Evolutionary conservation across 1,139 yeast species (phyloP).

Genomic region (Arxiozyma slooffiae): DNA sequence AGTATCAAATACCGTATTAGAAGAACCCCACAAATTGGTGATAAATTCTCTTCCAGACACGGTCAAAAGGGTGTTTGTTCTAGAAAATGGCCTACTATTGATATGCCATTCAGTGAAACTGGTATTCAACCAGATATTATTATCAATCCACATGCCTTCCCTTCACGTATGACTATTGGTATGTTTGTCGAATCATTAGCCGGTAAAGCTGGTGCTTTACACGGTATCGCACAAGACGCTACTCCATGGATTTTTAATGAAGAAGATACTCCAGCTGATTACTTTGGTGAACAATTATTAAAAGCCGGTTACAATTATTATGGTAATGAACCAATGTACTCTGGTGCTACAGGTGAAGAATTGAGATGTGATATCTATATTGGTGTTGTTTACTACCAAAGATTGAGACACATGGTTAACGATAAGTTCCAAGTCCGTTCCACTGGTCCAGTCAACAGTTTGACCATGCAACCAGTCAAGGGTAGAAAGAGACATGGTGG

Average conservation of each 20-base stretch:
- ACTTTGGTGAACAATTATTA: slow-evolving; percentile 84
- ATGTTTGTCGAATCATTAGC: slow-evolving; percentile 98
- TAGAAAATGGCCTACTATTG: slow-evolving; percentile 93
- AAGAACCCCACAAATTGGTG: slow-evolving; percentile 93
- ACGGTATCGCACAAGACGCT: slow-evolving; percentile 94
- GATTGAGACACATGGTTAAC: slow-evolving; percentile 98
- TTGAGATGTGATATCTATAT: slow-evolving; percentile 89
- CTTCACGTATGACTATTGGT: slow-evolving; percentile 99
- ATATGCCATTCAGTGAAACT: slow-evolving; percentile 92
- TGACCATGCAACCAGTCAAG: slow-evolving; percentile 98
- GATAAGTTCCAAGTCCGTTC: slow-evolving; percentile 99
- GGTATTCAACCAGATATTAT: slow-evolving; percentile 97
- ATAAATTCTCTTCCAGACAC: slow-evolving; percentile 94
- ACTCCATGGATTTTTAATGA: slow-evolving; percentile 96
- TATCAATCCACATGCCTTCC: slow-evolving; percentile 98
- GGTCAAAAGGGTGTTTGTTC: slow-evolving; percentile 99
- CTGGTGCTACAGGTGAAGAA: slow-evolving; percentile 98
- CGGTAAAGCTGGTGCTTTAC: slow-evolving; percentile 96
- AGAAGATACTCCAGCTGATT: slow-evolving; percentile 91
- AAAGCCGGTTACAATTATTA: slow-evolving; percentile 92
- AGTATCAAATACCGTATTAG: slow-evolving; percentile 87
- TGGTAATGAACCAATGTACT: slow-evolving; percentile 98
- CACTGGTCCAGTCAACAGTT: slow-evolving; percentile 93
- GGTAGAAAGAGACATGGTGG: slow-evolving; percentile 99
- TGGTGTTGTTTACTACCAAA: slow-evolving; percentile 94